Conservation (phyloP, 805 yeast species). For the Metschnikowia hibisci region DNA sequence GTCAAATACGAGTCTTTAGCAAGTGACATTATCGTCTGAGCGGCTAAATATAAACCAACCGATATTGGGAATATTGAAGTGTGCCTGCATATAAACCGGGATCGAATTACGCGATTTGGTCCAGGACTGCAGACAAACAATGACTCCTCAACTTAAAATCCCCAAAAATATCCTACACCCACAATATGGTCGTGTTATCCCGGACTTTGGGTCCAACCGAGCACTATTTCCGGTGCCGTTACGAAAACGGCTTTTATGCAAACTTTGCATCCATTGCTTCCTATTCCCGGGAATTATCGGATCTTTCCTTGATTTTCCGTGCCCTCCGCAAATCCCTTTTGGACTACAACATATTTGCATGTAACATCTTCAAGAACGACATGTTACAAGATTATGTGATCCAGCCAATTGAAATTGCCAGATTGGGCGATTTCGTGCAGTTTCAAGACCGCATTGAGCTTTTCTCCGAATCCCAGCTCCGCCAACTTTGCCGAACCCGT, state of each 20-base stretch:
- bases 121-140: too few species aligned
- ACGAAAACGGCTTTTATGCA: constrained; percentile 26
- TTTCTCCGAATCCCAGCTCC: constrained; percentile 30
- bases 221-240: constrained; percentile 33
- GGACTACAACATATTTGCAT: constrained; percentile 32
- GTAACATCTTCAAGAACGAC: constrained; percentile 26
- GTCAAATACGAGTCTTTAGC: too few species aligned
- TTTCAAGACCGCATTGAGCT: constrained; percentile 13
- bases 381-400: constrained; percentile 15
- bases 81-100: too few species aligned
- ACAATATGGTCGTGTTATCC: not conserved
- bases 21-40: too few species aligned
- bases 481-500: constrained; percentile 11
- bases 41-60: too few species aligned
- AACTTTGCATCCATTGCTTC: constrained; percentile 34
- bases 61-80: too few species aligned
- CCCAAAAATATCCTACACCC: too few species aligned
- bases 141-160: too few species aligned
- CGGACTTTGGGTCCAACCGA: constrained; percentile 31
- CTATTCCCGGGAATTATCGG: constrained; percentile 22
- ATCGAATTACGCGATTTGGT: too few species aligned
- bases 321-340: constrained; percentile 31
- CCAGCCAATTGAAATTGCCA: constrained; percentile 22
- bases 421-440: constrained; percentile 26
- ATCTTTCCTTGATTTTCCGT: constrained; percentile 17